A percentile compares a stretch with the other conserved stretches of the same genome.
Evolutionary conservation across 768 basidiomycete genomes (phyloP).

Genomic region (Holtermanniella nyarrowii): DNA sequence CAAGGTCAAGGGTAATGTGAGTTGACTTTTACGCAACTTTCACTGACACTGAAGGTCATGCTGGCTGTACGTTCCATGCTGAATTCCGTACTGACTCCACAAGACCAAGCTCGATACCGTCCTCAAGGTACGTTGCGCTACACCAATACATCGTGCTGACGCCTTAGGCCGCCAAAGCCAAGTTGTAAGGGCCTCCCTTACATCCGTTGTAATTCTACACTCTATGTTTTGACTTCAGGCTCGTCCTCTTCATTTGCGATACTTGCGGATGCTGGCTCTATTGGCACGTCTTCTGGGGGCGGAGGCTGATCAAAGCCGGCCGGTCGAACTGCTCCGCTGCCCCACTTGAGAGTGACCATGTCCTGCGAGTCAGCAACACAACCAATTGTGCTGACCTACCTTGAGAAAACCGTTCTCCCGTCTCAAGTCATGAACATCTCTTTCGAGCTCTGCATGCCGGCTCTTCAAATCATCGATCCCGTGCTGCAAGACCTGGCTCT

Average conservation of each 20-base stretch:
- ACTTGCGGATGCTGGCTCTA: too few species aligned
- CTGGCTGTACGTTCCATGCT: slow-evolving; percentile 21
- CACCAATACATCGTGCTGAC: not conserved
- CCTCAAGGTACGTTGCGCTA: slow-evolving; percentile 54
- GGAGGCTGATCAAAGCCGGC: not conserved
- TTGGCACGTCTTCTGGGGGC: too few species aligned
- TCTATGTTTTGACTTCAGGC: too few species aligned
- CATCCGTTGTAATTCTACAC: too few species aligned
- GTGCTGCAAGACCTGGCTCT: slow-evolving; percentile 6
- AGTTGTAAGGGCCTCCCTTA: slow-evolving; percentile 19
- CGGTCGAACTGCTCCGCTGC: not conserved
- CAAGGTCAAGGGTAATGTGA: slow-evolving; percentile 48
- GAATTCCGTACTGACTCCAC: not conserved
- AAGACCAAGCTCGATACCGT: slow-evolving; percentile 72
- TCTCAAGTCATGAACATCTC: slow-evolving; percentile 10
- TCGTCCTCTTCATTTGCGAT: too few species aligned
- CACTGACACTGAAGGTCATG: slow-evolving; percentile 16
- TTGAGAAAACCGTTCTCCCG: slow-evolving; percentile 19
- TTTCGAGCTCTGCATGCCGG: slow-evolving; percentile 7
- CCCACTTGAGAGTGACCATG: not conserved
- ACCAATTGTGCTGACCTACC: slow-evolving; percentile 6
- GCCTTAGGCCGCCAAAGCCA: slow-evolving; percentile 33
- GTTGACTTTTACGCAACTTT: slow-evolving; percentile 2
- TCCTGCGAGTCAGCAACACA: not conserved
- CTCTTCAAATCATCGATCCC: slow-evolving; percentile 14